A percentile compares a stretch with the other conserved stretches of the same genome.
Conservation (phyloP, 23 red algal genomes). For the Gracilaria domingensis region DNA sequence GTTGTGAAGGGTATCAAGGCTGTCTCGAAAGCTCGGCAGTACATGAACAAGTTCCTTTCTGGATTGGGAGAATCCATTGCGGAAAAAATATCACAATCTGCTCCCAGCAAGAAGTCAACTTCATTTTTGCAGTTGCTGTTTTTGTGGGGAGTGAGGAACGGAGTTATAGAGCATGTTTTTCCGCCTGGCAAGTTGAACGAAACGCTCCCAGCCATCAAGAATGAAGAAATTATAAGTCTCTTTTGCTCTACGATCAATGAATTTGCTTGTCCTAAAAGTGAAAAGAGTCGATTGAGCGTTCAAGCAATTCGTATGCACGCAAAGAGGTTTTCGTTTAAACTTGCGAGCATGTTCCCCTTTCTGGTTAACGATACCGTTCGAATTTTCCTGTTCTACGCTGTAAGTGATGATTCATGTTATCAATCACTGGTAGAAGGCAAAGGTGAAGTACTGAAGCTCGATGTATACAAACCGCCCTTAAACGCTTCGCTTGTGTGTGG, state of each 20-base stretch:
- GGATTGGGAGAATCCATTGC: slow-evolving; percentile 17
- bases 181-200: neutral
- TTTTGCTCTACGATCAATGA: slow-evolving; percentile 8
- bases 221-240: neutral
- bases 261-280: slow-evolving; percentile 16
- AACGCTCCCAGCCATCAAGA: neutral
- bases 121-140: neutral
- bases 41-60: neutral
- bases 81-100: neutral
- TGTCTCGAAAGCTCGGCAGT: neutral
- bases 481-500: neutral
- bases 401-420: slow-evolving; percentile 23
- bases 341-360: slow-evolving; percentile 1
- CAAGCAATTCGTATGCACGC: neutral
- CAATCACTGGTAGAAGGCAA: slow-evolving; percentile 1
- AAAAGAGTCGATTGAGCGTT: slow-evolving; percentile 4
- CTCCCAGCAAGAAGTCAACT: neutral
- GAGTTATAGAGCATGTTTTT: neutral
- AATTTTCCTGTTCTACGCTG: slow-evolving; percentile 17
- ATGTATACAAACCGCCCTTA: slow-evolving; percentile 6
- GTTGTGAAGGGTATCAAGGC: neutral
- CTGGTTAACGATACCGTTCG: slow-evolving; percentile 41
- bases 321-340: neutral
- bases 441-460: neutral
- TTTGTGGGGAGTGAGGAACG: slow-evolving; percentile 13